Evolutionary conservation across 1,284 basidiomycete genomes (phyloP), one percentile per base, ranked within the genome.

Genomic region (Cutaneotrichosporon arboriforme): DNA sequence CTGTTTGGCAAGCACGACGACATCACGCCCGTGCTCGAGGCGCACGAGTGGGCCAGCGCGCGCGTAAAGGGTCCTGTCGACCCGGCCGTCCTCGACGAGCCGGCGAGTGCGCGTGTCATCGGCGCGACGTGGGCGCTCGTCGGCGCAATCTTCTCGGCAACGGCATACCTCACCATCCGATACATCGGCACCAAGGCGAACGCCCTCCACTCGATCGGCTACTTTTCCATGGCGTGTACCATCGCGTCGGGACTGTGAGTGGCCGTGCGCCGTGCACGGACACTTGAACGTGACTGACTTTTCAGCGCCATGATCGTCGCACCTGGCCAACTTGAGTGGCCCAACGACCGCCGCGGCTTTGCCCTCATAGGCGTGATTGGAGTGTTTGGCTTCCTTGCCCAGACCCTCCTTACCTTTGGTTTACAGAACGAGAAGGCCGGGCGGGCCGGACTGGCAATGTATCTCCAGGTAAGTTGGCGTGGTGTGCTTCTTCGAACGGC

Each of bases 161-260:
- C 58, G 1, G 75, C 74, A 31, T 75, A 84, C 65, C 82, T 81
- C 1, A 76, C 81, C 0, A 81, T 90, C 35, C 80, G 86, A 4
- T 82, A 81, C 8, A 85, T 89, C 26, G 87, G 87, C 2, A 83
- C 80, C 57, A 80, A 83, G 0, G 86, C 86, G 4, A 84, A 87
- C 61, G 78, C 86, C 0, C 73, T 89, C 51, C 87, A 90, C 66
- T 80, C 81, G n/a, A 78, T 88, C 58, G 77, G 80, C 3, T 84
- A 81, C 53, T 89, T 87, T 64, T 83, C 86, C 0, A 71, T 80
- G 22, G 79, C 82, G 62, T 84, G 83, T 55, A 79, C 84, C 3
- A 69, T 86, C 37, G 80, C 81, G 1, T 78, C 81, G 1, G 69
- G 74, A 10, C 56, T 82, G 56, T 79, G 72, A 49, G 66, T 65